These are phyloP conservation scores for Cucumis hystrix DNA, from an alignment of 306 rosid species.

Conservation along the genomic window DNA sequence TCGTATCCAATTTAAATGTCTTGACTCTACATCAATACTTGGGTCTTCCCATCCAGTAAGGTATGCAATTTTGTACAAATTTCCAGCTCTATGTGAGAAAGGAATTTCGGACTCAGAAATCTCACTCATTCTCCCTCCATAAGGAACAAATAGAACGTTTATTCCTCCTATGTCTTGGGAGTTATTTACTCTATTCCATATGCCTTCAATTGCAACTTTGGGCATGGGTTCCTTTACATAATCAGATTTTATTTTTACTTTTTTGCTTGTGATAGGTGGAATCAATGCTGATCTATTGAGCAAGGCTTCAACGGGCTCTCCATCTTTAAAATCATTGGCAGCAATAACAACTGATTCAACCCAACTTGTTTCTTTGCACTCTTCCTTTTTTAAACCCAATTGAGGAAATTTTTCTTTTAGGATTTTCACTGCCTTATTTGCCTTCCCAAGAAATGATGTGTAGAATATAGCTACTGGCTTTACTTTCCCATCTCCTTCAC, in stretches of 20 bases:
- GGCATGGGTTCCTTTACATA: slow-evolving; percentile 40
- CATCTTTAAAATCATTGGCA: too few species aligned
- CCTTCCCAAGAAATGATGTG: background rate
- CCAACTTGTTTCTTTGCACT: slow-evolving; percentile 54
- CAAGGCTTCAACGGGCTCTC: slow-evolving; percentile 16
- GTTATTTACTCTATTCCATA: slow-evolving; percentile 30
- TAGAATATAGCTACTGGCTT: too few species aligned
- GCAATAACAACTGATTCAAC: slow-evolving; percentile 14
- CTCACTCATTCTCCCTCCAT: slow-evolving; percentile 59
- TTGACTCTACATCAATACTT: background rate
- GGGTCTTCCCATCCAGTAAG: slow-evolving; percentile 27
- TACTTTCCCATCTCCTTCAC: slow-evolving; percentile 2
- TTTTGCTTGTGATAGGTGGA: slow-evolving; percentile 15
- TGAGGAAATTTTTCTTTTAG: slow-evolving; percentile 39
- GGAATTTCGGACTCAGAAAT: slow-evolving; percentile 22
- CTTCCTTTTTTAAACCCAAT: slow-evolving; percentile 26
- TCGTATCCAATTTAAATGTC: background rate
- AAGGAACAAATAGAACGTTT: slow-evolving; percentile 41
- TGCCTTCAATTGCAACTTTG: slow-evolving; percentile 16
- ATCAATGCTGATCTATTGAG: slow-evolving; percentile 13
- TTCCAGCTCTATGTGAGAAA: slow-evolving; percentile 45
- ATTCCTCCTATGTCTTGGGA: slow-evolving; percentile 20
- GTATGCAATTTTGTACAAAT: slow-evolving; percentile 8
- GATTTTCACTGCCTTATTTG: slow-evolving; percentile 17
- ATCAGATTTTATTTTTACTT: slow-evolving; percentile 42